phyloP scores from a whole-genome alignment of 352 stramenopile species.

The Globisporangium okanoganense region DNA sequence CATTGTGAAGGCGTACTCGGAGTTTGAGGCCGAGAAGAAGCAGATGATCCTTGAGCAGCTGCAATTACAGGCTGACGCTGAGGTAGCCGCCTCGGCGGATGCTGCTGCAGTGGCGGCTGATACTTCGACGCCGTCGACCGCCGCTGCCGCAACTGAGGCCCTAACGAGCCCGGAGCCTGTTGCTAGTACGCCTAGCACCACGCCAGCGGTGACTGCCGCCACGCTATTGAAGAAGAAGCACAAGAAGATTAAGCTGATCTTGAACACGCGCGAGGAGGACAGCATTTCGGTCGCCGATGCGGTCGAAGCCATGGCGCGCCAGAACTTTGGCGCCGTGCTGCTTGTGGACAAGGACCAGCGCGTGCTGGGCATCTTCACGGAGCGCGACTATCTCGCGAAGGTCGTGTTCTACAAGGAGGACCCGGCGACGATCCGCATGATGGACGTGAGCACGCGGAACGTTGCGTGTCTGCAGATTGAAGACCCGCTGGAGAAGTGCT shows the following conservation, averaged over 20 bases:
- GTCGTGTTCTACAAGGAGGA: slow-evolving; percentile 72
- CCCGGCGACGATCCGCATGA: slow-evolving; percentile 43
- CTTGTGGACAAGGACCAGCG: slow-evolving; percentile 83
- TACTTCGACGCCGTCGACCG: background rate
- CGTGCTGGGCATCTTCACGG: slow-evolving; percentile 81
- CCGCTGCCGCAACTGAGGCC: background rate
- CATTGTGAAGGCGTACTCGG: slow-evolving; percentile 70
- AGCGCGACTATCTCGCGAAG: slow-evolving; percentile 82
- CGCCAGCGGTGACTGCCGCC: slow-evolving; percentile 16
- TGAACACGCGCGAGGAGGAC: slow-evolving; percentile 80
- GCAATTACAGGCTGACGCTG: background rate
- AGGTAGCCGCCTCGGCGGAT: background rate
- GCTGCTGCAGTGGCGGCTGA: background rate
- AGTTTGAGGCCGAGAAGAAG: slow-evolving; percentile 65
- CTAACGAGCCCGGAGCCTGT: background rate
- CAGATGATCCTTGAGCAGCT: slow-evolving; percentile 5
- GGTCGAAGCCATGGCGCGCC: slow-evolving; percentile 69
- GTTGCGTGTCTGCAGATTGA: slow-evolving; percentile 66
- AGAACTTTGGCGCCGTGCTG: slow-evolving; percentile 80
- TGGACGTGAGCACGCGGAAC: slow-evolving; percentile 59
- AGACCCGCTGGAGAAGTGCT: slow-evolving; percentile 77
- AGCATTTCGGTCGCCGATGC: slow-evolving; percentile 71
- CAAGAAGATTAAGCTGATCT: slow-evolving; percentile 74
- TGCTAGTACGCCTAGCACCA: slow-evolving; percentile 2
- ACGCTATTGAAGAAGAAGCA: slow-evolving; percentile 83